Percentiles rank a stretch among this genome's conserved stretches.
phyloP scores from a whole-genome alignment of 192 early-diverging fungal genomes.

The Podila epicladia region DNA sequence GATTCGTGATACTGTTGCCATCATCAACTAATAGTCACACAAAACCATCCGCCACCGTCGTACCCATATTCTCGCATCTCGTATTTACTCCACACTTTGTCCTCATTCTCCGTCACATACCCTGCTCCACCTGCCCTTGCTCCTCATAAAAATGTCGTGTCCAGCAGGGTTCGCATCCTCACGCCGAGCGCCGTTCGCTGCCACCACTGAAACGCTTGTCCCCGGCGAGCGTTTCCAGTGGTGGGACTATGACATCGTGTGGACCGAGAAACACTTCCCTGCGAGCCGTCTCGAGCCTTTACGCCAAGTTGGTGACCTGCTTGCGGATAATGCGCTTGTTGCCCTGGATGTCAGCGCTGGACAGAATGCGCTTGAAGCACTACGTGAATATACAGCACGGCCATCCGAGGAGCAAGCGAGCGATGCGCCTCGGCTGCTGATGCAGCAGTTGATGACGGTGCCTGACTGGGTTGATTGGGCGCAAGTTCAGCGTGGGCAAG shows the following conservation, averaged over 20 bases:
- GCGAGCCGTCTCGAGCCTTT: conserved; percentile 24
- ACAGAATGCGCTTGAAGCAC: conserved; percentile 4
- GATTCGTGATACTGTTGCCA: too few relatives aligned
- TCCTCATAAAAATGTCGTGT: background rate
- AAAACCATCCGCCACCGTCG: too few relatives aligned
- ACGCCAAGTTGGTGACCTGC: conserved; percentile 17
- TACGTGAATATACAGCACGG: conserved; percentile 13
- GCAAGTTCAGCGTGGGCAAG: conserved; percentile 30
- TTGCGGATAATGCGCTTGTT: conserved; percentile 17
- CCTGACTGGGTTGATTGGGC: conserved; percentile 46
- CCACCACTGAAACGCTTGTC: conserved; percentile 7
- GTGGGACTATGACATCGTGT: conserved; percentile 25
- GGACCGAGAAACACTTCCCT: conserved; percentile 29
- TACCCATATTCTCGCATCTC: too few relatives aligned
- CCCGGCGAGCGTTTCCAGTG: conserved; percentile 9
- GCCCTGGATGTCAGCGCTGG: conserved; percentile 19
- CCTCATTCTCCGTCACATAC: too few relatives aligned
- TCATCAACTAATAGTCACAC: too few relatives aligned
- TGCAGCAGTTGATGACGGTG: conserved; percentile 28
- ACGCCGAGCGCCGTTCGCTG: background rate
- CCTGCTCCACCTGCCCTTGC: too few relatives aligned
- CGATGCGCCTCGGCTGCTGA: conserved; percentile 17
- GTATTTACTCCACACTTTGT: too few relatives aligned
- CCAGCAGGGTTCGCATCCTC: background rate
- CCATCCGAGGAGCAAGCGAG: conserved; percentile 17